Base-by-base conservation (phyloP, 2,329 filamentous ascomycete genomes). In the Penicillium sclerotigenum region DNA sequence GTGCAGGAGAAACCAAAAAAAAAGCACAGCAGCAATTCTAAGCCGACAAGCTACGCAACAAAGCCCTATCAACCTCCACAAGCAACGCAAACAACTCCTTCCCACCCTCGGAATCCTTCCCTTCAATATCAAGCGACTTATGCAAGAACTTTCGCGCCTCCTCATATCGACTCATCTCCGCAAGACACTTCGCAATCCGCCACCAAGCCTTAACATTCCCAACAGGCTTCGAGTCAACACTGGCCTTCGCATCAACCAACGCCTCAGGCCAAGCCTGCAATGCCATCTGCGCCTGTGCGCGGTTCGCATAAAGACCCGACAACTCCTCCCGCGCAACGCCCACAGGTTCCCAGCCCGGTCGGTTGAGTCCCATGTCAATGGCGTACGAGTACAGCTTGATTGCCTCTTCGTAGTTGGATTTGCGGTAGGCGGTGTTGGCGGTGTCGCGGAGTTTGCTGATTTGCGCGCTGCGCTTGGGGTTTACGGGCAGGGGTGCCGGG, bases 141-240 rank as follows among this genome's bases (percentile, higher is more conserved):
- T 81, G 82, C 38, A 96, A 82, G 85, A 91, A 95, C 60, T 87
- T 85, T 66, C 80, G 80, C 1, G 92, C 91, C 83, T 97, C 93
- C 53, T 89, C 86, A 68, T 90, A 77, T 58, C 93, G 76, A 1
- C 89, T 88, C 94, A 97, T 97, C 84, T 99, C 94, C 63, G 88
- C 76, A 70, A 97, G 75, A 71, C 91, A 95, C 77, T 86, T 86
- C 10, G 90, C 94, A 59, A 90, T 81, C 59, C 94, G 81, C 87
- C 91, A 97, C 91, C 93, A 97, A 0, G 87, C 92, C 84, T 97
- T 97, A 1, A 90, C 86, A 73, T 99, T 97, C 37, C 88, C 91
- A 40, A 87, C 83, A 63, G 86, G 84, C 81, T 93, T 92, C 60
- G 90, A 87, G 80, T 96, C 92, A 41, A 96, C 88, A 71, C 90